Conservation (phyloP, 208 protist species). For the Strigomonas galati region DNA sequence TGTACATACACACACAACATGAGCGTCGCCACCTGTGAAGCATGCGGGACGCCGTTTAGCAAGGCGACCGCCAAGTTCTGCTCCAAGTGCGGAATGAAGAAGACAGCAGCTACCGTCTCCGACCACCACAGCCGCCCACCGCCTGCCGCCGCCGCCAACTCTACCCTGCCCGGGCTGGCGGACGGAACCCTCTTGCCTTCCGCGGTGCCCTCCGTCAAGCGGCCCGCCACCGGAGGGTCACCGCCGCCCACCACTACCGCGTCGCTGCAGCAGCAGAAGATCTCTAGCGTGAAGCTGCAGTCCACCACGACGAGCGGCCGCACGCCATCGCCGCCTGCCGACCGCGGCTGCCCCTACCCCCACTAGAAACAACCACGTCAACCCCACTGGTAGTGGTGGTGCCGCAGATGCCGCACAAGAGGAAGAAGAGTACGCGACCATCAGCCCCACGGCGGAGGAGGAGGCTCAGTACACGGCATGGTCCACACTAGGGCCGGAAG, state of each 20-base stretch:
- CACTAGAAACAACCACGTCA: neutral
- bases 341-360: neutral
- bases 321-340: neutral
- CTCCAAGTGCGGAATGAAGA: constrained; percentile 70
- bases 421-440: constrained; percentile 32
- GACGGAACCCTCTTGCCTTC: neutral
- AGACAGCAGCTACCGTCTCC: neutral
- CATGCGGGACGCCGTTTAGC: constrained; percentile 67
- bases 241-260: neutral
- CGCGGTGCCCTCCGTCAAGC: neutral
- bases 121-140: neutral
- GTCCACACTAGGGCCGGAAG: constrained; percentile 64
- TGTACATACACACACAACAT: neutral
- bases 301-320: neutral
- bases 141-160: neutral
- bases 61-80: constrained; percentile 80
- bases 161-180: neutral
- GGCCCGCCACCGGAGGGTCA: neutral
- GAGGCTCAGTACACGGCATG: constrained; percentile 76
- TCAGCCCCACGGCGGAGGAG: constrained; percentile 59
- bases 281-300: neutral
- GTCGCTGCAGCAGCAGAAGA: neutral
- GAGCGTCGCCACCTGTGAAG: constrained; percentile 26
- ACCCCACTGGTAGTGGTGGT: neutral
- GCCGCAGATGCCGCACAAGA: constrained; percentile 9